Evolutionary conservation across 176 grass and related monocot species (phyloP).

Genomic region (Areca catechu): DNA sequence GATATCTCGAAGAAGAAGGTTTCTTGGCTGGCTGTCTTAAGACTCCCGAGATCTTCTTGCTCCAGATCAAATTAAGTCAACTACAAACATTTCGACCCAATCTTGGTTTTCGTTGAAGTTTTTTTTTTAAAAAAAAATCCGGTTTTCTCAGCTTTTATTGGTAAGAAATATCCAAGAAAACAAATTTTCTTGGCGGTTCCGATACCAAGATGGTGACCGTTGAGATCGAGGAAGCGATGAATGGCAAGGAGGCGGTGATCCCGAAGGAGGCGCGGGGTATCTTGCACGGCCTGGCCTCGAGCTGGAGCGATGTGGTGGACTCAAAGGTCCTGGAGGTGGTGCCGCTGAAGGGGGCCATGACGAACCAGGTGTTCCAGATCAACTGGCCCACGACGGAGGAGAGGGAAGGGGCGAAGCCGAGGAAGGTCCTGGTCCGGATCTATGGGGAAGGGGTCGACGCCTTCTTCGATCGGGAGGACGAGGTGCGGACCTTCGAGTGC

Average conservation of each 20-base stretch:
- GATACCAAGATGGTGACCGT: constrained; percentile 52
- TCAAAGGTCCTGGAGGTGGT: constrained; percentile 57
- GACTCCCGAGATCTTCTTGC: too few species aligned
- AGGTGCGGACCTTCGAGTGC: constrained; percentile 96
- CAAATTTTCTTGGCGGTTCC: too few species aligned
- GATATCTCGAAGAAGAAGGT: too few species aligned
- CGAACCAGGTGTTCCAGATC: constrained; percentile 93
- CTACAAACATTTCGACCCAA: too few species aligned
- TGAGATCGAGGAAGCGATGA: constrained; percentile 18
- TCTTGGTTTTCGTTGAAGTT: too few species aligned
- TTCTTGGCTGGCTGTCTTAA: too few species aligned
- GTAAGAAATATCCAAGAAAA: too few species aligned
- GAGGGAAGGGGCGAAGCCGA: not conserved
- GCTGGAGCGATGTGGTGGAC: constrained; percentile 69
- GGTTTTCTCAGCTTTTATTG: too few species aligned
- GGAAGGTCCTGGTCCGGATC: constrained; percentile 77
- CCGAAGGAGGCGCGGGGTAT: constrained; percentile 79
- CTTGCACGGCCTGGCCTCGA: constrained; percentile 52
- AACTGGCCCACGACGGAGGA: constrained; percentile 53
- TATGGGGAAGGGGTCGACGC: constrained; percentile 89
- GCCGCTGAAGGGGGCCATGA: constrained; percentile 93
- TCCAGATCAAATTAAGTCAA: too few species aligned
- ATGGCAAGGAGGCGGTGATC: constrained; percentile 31
- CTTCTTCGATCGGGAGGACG: constrained; percentile 87
- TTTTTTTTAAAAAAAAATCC: too few species aligned